Evolutionary conservation across 768 basidiomycete genomes (phyloP).

Genomic region (Leucosporidium creatinivorum): DNA sequence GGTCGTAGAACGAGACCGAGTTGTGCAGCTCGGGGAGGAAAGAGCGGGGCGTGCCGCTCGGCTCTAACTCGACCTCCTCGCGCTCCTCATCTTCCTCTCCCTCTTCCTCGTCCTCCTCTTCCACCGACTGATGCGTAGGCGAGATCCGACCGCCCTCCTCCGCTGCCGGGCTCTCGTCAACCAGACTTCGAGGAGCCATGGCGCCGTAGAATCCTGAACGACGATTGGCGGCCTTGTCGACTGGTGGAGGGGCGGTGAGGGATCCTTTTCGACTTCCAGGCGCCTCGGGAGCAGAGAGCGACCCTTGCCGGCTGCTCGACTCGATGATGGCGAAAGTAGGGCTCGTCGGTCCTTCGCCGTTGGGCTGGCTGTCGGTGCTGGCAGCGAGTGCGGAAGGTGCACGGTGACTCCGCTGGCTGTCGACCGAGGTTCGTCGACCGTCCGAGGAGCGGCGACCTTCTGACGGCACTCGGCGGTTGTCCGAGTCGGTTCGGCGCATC

Average conservation of each 20-base stretch:
- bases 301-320: conserved; percentile 5
- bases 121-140: neutral
- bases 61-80: neutral
- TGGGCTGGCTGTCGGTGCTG: neutral
- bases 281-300: conserved; percentile 16
- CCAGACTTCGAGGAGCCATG: neutral
- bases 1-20: conserved; percentile 64
- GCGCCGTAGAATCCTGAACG: conserved; percentile 38
- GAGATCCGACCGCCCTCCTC: neutral
- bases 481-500: no score
- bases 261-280: neutral
- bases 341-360: neutral
- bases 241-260: neutral
- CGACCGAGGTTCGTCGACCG: neutral
- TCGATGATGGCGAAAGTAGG: neutral
- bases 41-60: neutral
- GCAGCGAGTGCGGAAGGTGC: neutral
- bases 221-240: conserved; percentile 26
- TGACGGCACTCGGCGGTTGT: no score
- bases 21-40: conserved; percentile 19
- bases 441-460: no score
- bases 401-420: neutral
- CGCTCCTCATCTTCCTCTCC: neutral
- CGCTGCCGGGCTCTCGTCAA: neutral
- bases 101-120: neutral